These are phyloP conservation scores for Russula sp. DNA, from an alignment of 768 basidiomycete genomes.

Conservation along the genomic window DNA sequence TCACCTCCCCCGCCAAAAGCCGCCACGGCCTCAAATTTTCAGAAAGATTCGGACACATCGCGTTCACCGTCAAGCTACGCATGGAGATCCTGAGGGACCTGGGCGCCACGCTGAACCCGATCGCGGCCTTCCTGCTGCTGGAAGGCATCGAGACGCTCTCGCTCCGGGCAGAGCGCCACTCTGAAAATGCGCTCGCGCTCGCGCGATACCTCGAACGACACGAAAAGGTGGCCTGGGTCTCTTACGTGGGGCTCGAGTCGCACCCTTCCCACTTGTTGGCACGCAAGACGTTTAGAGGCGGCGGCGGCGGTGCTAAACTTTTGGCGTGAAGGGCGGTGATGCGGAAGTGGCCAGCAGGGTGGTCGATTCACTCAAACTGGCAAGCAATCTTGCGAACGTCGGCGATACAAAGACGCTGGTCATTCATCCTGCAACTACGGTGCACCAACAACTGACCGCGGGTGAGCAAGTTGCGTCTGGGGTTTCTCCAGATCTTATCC, in stretches of 20 bases:
- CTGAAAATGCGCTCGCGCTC: slow-evolving; percentile 59
- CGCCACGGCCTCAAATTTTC: slow-evolving; percentile 66
- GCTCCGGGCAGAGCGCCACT: slow-evolving; percentile 63
- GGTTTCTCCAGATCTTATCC: slow-evolving; percentile 68
- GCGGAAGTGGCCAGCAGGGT: slow-evolving; percentile 43
- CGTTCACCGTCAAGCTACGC: slow-evolving; percentile 63
- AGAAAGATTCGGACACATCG: slow-evolving; percentile 56
- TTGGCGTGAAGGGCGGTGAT: slow-evolving; percentile 58
- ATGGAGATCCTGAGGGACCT: slow-evolving; percentile 57
- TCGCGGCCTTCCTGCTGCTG: slow-evolving; percentile 67
- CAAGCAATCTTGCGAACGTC: slow-evolving; percentile 68
- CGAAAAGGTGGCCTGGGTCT: slow-evolving; percentile 66
- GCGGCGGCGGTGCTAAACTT: slow-evolving; percentile 72
- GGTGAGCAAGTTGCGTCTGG: slow-evolving; percentile 60
- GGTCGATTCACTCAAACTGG: slow-evolving; percentile 64
- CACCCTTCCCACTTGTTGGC: slow-evolving; percentile 60
- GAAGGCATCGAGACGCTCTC: slow-evolving; percentile 75
- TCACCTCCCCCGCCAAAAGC: slow-evolving; percentile 70
- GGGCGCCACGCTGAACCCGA: slow-evolving; percentile 60
- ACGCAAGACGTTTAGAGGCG: slow-evolving; percentile 45
- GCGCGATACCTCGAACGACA: slow-evolving; percentile 58
- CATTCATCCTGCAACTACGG: slow-evolving; percentile 72
- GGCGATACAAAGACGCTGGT: slow-evolving; percentile 76
- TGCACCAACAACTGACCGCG: slow-evolving; percentile 58
- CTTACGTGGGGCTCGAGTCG: slow-evolving; percentile 59